Evolutionary conservation across 371 early-diverging fungal genomes (phyloP), one percentile per base, ranked within the genome.

Genomic region (Encephalitozoon cuniculi): DNA sequence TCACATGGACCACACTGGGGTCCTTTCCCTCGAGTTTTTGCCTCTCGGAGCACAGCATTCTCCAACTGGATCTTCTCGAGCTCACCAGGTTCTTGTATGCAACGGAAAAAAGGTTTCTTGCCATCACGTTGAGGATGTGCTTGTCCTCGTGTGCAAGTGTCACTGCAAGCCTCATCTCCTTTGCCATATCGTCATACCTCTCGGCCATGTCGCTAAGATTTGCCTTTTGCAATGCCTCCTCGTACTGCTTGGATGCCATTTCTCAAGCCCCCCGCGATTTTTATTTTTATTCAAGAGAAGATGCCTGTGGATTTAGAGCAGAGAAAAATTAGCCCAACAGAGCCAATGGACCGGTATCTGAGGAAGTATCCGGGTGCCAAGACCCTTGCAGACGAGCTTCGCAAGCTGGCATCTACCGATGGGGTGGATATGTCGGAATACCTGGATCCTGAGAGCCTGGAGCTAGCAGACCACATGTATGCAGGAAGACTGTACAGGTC

Each of bases 21-120:
- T 68, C 73, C 74, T 93, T 94, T 79, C 87, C 87, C 84, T 93
- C 93, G 84, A 94, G 93, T 90, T 95, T 96, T 84, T 93, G 91
- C 86, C 94, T 94, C 79, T 95, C 94, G 69, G 95, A 94, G 72
- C 92, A 93, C 37, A 98, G 92, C 82, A 96, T 95, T 87, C 98
- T 89, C 96, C 97, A 97, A 51, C 94, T 94, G 46, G 95, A 94
- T 88, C 98, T 93, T 80, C 95, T 94, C 70, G 94, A 91, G 81
- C 96, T 95, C 82, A 95, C 96, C 53, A 96, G 93, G 87, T 97
- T 96, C 89, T 96, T 96, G 90, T 94, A 97, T 70, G 97, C 98
- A 74, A 97, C 94, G 32, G 95, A 94, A 63, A 97, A 89, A 66
- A 94, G 88, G 88, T 96, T 96, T 80, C 96, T 92, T 86, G 94